Conservation (phyloP, 768 basidiomycete genomes). For the Lactarius vividus region DNA sequence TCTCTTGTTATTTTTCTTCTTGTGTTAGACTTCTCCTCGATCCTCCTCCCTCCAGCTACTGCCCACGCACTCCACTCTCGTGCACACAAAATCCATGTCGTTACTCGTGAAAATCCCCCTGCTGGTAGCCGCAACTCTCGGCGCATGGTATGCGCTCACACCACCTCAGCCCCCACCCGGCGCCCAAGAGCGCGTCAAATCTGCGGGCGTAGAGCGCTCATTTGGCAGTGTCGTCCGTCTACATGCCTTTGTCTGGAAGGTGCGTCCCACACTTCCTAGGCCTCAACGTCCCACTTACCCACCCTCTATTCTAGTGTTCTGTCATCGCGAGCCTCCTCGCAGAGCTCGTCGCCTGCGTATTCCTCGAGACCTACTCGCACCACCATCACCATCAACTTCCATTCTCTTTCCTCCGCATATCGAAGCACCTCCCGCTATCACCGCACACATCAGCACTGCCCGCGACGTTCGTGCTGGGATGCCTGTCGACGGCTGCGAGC, state of each 20-base stretch:
- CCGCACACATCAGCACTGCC: background rate
- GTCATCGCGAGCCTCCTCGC: slow-evolving; percentile 19
- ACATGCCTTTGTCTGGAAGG: slow-evolving; percentile 27
- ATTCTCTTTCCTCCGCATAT: background rate
- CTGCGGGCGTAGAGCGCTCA: slow-evolving; percentile 21
- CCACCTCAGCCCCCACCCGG: slow-evolving; percentile 25
- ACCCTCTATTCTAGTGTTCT: slow-evolving; percentile 8
- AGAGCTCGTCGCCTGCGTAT: slow-evolving; percentile 12
- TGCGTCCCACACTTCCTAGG: background rate
- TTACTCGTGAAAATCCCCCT: slow-evolving; percentile 17
- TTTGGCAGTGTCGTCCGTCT: slow-evolving; percentile 24
- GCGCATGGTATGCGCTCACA: slow-evolving; percentile 25
- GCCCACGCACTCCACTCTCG: background rate
- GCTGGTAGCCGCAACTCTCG: slow-evolving; percentile 1
- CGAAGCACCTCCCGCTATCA: background rate
- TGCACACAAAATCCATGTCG: slow-evolving; percentile 7
- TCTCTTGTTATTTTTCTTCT: background rate
- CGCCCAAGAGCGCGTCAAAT: slow-evolving; percentile 14
- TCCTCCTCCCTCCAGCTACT: background rate
- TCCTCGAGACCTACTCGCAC: background rate
- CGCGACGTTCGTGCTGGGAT: slow-evolving; percentile 16
- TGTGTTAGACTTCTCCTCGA: background rate
- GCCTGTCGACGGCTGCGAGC: slow-evolving; percentile 13
- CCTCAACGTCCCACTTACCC: background rate
- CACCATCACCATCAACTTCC: background rate